Conservation (phyloP, 495 filamentous ascomycete species). For the Aspergillus cavernicola region DNA sequence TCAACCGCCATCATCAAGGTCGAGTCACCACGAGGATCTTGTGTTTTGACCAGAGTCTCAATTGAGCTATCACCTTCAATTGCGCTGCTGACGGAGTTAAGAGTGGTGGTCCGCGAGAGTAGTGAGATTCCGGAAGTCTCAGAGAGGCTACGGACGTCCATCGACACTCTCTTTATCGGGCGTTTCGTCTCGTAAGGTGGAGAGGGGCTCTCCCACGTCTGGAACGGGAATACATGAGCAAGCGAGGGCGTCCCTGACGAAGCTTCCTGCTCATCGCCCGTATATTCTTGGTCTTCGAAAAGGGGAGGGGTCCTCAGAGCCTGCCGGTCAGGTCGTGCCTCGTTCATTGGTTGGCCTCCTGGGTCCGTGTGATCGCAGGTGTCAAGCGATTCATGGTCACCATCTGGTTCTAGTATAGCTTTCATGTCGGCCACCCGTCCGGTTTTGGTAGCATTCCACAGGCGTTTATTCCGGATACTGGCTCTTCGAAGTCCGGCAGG, state of each 20-base stretch:
- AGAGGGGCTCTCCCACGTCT: slow-evolving; percentile 48
- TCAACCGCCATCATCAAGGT: slow-evolving; percentile 97
- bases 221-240: slow-evolving; percentile 86
- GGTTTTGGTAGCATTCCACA: slow-evolving; percentile 81
- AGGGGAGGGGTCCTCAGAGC: slow-evolving; percentile 22
- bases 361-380: slow-evolving; percentile 35
- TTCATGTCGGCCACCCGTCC: slow-evolving; percentile 73
- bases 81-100: slow-evolving; percentile 65
- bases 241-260: slow-evolving; percentile 60
- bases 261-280: slow-evolving; percentile 26
- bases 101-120: slow-evolving; percentile 68
- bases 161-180: slow-evolving; percentile 71
- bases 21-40: slow-evolving; percentile 77
- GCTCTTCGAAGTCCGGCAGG: slow-evolving; percentile 76
- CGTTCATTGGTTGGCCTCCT: slow-evolving; percentile 37
- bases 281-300: slow-evolving; percentile 20
- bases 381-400: slow-evolving; percentile 43
- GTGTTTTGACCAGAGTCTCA: slow-evolving; percentile 75
- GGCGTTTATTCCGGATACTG: slow-evolving; percentile 75
- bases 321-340: slow-evolving; percentile 31
- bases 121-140: slow-evolving; percentile 76
- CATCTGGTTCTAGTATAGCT: slow-evolving; percentile 70
- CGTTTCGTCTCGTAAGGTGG: slow-evolving; percentile 45
- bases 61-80: slow-evolving; percentile 85
- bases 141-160: slow-evolving; percentile 87